A percentile compares a stretch with the other conserved stretches of the same genome.
phyloP scores from a whole-genome alignment of 2,329 filamentous ascomycete species.

The Epichloe gansuensis region DNA sequence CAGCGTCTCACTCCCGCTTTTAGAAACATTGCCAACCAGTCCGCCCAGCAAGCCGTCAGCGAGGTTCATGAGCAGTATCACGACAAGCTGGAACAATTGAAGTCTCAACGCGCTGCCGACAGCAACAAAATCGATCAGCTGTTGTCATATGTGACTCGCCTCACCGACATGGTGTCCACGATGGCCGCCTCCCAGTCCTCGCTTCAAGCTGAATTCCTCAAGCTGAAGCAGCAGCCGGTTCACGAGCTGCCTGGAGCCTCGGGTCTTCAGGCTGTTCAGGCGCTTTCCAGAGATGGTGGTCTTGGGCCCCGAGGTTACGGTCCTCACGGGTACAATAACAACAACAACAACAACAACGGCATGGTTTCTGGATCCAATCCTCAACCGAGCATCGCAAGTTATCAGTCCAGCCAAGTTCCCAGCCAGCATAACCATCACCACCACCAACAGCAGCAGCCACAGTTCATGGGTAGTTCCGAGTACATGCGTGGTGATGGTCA shows the following conservation, averaged over 20 bases:
- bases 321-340: conserved; percentile 16
- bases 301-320: conserved; percentile 1
- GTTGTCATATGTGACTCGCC: conserved; percentile 50
- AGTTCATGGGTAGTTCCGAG: conserved; percentile 25
- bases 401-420: conserved; percentile 20
- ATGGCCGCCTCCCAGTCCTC: conserved; percentile 58
- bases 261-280: conserved; percentile 10
- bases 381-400: conserved; percentile 22
- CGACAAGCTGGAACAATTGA: conserved; percentile 37
- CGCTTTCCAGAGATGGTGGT: not conserved
- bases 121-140: conserved; percentile 60
- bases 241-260: conserved; percentile 28
- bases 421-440: not conserved
- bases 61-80: conserved; percentile 55
- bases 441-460: conserved; percentile 14
- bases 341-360: conserved; percentile 13
- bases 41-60: conserved; percentile 53
- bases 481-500: conserved; percentile 21
- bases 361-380: conserved; percentile 13
- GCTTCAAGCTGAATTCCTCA: conserved; percentile 53
- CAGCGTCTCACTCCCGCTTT: conserved; percentile 55
- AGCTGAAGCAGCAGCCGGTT: conserved; percentile 39
- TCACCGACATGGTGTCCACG: conserved; percentile 56
- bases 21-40: conserved; percentile 49
- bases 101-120: conserved; percentile 38